Evolutionary conservation across 106 monocot genomes (phyloP).

Genomic region (Dendrobium huoshanense): DNA sequence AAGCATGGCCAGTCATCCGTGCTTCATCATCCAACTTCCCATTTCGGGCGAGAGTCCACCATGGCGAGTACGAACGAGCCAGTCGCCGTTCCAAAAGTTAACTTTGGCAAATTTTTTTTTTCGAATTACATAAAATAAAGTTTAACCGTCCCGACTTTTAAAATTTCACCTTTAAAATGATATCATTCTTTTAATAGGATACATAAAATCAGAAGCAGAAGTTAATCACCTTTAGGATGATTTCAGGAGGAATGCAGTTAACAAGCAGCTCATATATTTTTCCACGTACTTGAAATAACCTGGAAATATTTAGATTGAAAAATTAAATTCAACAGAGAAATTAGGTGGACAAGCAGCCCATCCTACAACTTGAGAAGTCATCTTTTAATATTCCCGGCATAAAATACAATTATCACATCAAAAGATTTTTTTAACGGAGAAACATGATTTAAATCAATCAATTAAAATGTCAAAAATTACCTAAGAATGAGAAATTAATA

Average conservation of each 20-base stretch:
- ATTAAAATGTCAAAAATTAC: not conserved
- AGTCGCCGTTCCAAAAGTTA: no score
- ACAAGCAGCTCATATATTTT: conserved; percentile 90
- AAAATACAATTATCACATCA: not conserved
- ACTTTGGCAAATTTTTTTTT: no score
- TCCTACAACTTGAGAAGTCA: not conserved
- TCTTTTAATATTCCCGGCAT: not conserved
- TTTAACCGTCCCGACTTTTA: no score
- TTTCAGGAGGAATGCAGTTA: conserved; percentile 95
- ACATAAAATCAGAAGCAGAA: not conserved
- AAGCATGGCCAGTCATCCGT: no score
- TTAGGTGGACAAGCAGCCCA: not conserved
- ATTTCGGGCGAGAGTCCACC: no score
- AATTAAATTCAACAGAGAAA: not conserved
- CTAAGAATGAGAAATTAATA: not conserved
- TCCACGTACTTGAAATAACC: conserved; percentile 86
- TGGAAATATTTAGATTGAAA: conserved; percentile 21
- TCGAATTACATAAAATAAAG: no score
- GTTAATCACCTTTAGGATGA: conserved; percentile 71
- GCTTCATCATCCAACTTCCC: no score
- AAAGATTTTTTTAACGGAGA: not conserved
- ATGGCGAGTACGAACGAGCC: no score
- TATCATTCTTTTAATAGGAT: conserved; percentile 14
- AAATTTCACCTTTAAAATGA: conserved; percentile 17
- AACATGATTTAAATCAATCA: not conserved